Conservation (phyloP, 2,329 filamentous ascomycete species). For the Cylindrodendrum hubeiense region DNA sequence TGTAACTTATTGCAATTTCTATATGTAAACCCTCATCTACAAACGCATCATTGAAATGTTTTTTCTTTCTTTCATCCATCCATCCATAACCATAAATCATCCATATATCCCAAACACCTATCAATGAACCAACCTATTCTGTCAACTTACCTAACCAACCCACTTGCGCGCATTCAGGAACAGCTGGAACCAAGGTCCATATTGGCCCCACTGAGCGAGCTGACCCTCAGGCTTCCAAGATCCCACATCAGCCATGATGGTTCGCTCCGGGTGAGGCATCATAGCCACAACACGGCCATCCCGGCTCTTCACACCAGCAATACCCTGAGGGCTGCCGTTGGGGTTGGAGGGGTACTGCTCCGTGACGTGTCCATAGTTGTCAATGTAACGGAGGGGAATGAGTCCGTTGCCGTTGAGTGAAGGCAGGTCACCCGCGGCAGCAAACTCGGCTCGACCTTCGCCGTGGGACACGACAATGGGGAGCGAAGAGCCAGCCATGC, state of each 20-base stretch:
- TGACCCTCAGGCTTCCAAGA: conserved; percentile 76
- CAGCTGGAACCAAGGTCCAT: conserved; percentile 86
- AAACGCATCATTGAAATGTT: conserved; percentile 15
- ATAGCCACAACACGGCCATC: conserved; percentile 87
- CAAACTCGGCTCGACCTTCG: conserved; percentile 82
- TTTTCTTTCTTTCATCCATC: conserved; percentile 15
- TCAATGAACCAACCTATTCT: conserved; percentile 18
- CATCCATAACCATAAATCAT: conserved; percentile 18
- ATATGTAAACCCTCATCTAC: conserved; percentile 17
- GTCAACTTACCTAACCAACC: conserved; percentile 70
- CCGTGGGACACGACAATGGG: conserved; percentile 46
- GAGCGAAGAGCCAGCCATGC: conserved; percentile 42
- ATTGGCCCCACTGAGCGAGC: conserved; percentile 78
- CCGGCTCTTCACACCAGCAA: conserved; percentile 81
- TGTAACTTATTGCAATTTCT: conserved; percentile 9
- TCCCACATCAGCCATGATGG: conserved; percentile 81
- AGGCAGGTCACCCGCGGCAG: conserved; percentile 63
- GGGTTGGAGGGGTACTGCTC: conserved; percentile 89
- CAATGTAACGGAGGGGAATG: conserved; percentile 84
- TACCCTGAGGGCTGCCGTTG: conserved; percentile 85
- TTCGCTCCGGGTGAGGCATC: conserved; percentile 96
- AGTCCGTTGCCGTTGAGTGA: conserved; percentile 74
- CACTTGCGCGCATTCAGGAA: conserved; percentile 90
- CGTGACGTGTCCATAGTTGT: conserved; percentile 81
- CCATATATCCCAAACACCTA: conserved; percentile 21